Conservation (phyloP, 331 rosid genomes). For the Acacia pycnantha region DNA sequence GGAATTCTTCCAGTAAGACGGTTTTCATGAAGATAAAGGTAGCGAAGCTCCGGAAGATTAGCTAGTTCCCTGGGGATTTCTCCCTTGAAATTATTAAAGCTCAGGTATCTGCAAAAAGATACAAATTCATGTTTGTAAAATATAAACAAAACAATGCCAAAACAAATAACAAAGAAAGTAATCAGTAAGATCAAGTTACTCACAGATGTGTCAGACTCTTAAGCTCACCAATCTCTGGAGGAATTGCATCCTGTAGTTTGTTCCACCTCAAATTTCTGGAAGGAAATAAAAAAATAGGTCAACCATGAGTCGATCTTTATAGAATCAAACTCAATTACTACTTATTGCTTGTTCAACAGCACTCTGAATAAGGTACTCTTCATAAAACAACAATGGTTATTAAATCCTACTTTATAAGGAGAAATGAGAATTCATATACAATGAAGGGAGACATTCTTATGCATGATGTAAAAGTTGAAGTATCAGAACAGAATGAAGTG, state of each 20-base stretch:
- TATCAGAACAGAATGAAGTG: neutral
- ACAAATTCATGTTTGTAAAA: constrained; percentile 1
- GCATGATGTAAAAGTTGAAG: constrained; percentile 4
- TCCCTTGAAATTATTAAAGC: constrained; percentile 95
- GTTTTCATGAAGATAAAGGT: constrained; percentile 91
- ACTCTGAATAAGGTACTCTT: neutral
- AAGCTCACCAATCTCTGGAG: constrained; percentile 92
- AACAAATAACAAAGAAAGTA: neutral
- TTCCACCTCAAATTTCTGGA: constrained; percentile 96
- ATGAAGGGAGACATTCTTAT: neutral
- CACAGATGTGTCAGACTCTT: constrained; percentile 96
- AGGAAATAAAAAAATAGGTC: constrained; percentile 11
- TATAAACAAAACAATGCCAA: neutral
- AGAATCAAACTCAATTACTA: constrained; percentile 14
- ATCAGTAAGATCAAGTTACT: constrained; percentile 37
- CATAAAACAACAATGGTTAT: constrained; percentile 10
- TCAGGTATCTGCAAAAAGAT: constrained; percentile 59
- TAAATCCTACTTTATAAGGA: neutral
- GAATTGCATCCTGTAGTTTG: constrained; percentile 89
- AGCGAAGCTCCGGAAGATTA: constrained; percentile 87
- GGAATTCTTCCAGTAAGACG: constrained; percentile 87
- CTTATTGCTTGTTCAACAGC: neutral
- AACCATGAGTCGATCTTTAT: constrained; percentile 6
- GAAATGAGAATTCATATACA: neutral
- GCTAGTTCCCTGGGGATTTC: constrained; percentile 97